Conservation (phyloP, 2,329 filamentous ascomycete genomes). For the Fusarium luffae region DNA sequence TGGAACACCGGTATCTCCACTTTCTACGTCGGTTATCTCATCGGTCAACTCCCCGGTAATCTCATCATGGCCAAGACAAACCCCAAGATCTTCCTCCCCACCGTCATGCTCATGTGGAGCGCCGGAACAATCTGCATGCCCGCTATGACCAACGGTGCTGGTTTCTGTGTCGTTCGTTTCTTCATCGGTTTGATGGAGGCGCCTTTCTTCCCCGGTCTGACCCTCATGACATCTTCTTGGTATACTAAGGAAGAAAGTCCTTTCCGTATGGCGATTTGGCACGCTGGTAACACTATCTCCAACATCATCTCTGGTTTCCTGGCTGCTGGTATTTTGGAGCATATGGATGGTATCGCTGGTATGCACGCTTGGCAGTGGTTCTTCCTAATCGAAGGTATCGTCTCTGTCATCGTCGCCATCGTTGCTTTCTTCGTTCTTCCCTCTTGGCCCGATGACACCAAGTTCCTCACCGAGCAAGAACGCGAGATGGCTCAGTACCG, state of each 20-base stretch:
- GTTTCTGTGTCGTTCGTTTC: conserved; percentile 48
- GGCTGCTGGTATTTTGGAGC: conserved; percentile 56
- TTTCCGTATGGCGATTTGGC: conserved; percentile 58
- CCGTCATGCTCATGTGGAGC: conserved; percentile 57
- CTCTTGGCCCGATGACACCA: conserved; percentile 48
- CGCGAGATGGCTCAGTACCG: conserved; percentile 53
- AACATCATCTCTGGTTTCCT: conserved; percentile 59
- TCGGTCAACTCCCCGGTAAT: conserved; percentile 60
- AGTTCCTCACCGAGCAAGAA: conserved; percentile 53
- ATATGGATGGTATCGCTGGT: conserved; percentile 53
- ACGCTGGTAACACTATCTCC: conserved; percentile 59
- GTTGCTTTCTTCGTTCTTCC: conserved; percentile 51
- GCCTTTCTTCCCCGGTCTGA: conserved; percentile 55
- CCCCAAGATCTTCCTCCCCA: conserved; percentile 51
- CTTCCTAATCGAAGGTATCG: conserved; percentile 52
- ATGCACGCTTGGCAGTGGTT: conserved; percentile 57
- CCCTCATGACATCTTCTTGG: conserved; percentile 56
- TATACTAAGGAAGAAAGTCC: conserved; percentile 59
- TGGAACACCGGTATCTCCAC: conserved; percentile 57
- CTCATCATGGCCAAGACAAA: conserved; percentile 56
- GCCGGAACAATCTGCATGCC: conserved; percentile 58
- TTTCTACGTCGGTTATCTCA: conserved; percentile 60
- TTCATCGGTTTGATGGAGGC: conserved; percentile 50
- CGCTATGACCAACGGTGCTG: conserved; percentile 48
- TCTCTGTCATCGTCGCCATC: conserved; percentile 49